Base-by-base conservation (phyloP, 495 filamentous ascomycete species). In the Penicillium lividum region DNA sequence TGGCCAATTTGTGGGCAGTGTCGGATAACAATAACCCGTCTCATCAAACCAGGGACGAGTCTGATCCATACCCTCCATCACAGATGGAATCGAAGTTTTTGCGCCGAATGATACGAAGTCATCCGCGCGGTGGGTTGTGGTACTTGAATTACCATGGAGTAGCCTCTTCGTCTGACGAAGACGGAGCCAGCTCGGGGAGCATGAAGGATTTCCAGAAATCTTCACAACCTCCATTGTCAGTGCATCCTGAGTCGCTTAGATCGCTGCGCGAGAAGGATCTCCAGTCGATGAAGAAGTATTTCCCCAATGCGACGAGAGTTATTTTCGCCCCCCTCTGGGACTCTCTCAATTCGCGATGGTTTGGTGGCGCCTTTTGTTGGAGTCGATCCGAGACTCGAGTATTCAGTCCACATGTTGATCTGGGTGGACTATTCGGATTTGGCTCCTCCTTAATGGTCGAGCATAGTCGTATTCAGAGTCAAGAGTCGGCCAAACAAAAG, bases 401-500 rank as follows among this genome's bases (percentile, higher is more conserved):
- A 8, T 74, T 77, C 45, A 73, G 52, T 30, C 57, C 67, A 3
- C 60, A 61, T 0, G 73, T 74, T 2, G 77, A 78, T 52, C 59
- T 78, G 34, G 72, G 70, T 49, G 79, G 80, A 27, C 61, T 86
- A 15, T 68, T 82, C 10, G 84, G 86, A 0, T 89, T 89, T 68
- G 83, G 81, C 10, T 84, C 85, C 43, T 83, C 80, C 7, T 77
- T 87, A 49, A 88, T 88, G 85, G 84, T 82, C 7, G 86, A 89
- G 58, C 82, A 84, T 9, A 81, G 79, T 16, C 81, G 85, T 45
- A 67, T 89, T 15, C 73, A 84, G 62, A 75, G 79, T 2, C 72
- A 81, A 25, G 73, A 72, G 33, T 79, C 82, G 5, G 81, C 84
- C 53, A 77, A 74, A 29, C 80, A 82, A 50, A 92, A 92, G 13